These are phyloP conservation scores for Beta lomatogona DNA, from an alignment of 179 eudicot species.

Conservation along the genomic window DNA sequence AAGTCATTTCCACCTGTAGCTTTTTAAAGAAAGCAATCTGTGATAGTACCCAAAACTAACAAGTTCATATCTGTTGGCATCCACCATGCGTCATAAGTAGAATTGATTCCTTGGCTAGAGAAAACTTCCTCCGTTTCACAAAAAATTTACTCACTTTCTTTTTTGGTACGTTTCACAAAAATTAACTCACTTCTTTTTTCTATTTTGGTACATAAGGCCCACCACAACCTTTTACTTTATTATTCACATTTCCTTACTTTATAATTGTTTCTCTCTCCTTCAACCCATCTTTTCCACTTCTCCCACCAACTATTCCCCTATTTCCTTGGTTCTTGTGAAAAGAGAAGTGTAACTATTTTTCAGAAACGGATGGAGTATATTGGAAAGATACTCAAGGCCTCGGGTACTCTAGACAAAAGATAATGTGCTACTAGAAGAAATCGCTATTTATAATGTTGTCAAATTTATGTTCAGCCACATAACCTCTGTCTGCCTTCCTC, in stretches of 20 bases:
- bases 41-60: neutral
- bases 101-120: neutral
- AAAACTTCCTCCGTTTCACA: too few species aligned
- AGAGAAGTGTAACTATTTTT: too few species aligned
- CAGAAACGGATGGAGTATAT: neutral
- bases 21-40: neutral
- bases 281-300: too few species aligned
- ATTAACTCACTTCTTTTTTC: too few species aligned
- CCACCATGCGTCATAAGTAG: neutral
- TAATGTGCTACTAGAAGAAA: neutral
- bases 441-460: neutral
- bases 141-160: too few species aligned
- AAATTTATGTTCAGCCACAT: neutral
- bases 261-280: too few species aligned
- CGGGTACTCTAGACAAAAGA: neutral
- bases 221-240: too few species aligned
- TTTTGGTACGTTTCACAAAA: too few species aligned
- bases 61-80: neutral
- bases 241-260: too few species aligned
- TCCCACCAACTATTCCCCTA: too few species aligned
- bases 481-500: neutral
- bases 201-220: too few species aligned
- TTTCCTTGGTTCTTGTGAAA: too few species aligned
- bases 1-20: neutral
- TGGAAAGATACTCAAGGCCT: neutral